phyloP scores from a whole-genome alignment of 768 basidiomycete genomes.

The Boletus rubroflammeus region DNA sequence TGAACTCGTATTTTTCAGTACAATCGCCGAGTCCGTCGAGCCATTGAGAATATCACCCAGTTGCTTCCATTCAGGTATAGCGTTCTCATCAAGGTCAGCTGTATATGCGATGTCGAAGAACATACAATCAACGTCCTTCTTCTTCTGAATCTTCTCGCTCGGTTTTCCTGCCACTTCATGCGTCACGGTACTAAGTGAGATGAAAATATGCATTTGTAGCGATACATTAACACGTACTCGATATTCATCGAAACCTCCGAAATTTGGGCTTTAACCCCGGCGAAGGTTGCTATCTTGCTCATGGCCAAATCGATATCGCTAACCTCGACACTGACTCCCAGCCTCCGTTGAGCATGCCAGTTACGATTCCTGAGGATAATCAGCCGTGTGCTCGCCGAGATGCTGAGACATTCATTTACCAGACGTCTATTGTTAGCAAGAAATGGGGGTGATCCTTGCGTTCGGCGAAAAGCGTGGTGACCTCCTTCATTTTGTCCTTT shows the following conservation, averaged over 20 bases:
- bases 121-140: neutral
- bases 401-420: neutral
- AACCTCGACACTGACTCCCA: neutral
- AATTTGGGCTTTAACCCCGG: neutral
- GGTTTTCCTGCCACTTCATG: neutral
- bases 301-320: neutral
- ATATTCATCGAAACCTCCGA: neutral
- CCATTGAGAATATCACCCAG: neutral
- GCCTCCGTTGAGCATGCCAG: neutral
- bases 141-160: neutral
- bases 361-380: neutral
- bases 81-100: neutral
- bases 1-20: neutral
- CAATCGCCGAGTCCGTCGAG: neutral
- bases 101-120: neutral
- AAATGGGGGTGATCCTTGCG: neutral
- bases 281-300: neutral
- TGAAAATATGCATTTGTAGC: neutral
- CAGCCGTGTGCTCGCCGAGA: neutral
- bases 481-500: neutral
- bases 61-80: neutral
- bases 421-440: neutral
- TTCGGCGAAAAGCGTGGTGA: neutral
- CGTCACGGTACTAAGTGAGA: neutral
- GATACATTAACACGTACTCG: neutral